Base-by-base conservation (phyloP, 768 basidiomycete species). In the Austroboletus festivus region DNA sequence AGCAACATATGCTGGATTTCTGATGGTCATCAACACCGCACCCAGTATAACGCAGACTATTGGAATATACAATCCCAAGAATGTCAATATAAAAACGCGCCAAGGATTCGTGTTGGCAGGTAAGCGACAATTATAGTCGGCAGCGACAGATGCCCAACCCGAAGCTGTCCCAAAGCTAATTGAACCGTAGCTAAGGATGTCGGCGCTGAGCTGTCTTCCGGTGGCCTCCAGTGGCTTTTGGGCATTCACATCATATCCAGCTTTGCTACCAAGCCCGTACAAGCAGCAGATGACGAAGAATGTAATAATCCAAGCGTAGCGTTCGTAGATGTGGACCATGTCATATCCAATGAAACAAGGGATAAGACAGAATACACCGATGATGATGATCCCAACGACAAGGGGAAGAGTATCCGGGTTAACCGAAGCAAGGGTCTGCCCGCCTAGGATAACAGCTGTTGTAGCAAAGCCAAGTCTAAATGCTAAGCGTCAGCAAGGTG, bases 111-210 rank as follows among this genome's bases (percentile, higher is more conserved):
- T 77, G 45, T 75, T 56, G 3, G 53, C 71, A 0, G 80, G 79
- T 1, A 81, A 62, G 24, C 73, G 68, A 53, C 74, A 74, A 54
- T 79, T 79, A 57, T 77, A 81, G 57, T 81, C 79, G 5, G 80
- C 79, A 4, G 78, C 79, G 1, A 80, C 55, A 1, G 77, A 72
- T 1, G 76, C 73, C 79, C 76, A 78, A 56, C 79, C 76, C 9
- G 71, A 79, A 54, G 72, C 67, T 0, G 70, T 70, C 1, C 74
- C 77, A 58, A 79, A 81, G 23, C 80, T 63, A 55, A 80, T 75
- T 3, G 72, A 74, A 21, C 79, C 76, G 44, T 77, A 82, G 49
- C 71, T 69, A 11, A 82, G 64, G n/a, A 80, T 61, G 47, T 78
- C 75, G 0, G 75, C 75, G 0, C 69, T 70, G 16, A 78, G 68